Conservation (phyloP, 139 green algal genomes). For the Chlorella sp. region DNA sequence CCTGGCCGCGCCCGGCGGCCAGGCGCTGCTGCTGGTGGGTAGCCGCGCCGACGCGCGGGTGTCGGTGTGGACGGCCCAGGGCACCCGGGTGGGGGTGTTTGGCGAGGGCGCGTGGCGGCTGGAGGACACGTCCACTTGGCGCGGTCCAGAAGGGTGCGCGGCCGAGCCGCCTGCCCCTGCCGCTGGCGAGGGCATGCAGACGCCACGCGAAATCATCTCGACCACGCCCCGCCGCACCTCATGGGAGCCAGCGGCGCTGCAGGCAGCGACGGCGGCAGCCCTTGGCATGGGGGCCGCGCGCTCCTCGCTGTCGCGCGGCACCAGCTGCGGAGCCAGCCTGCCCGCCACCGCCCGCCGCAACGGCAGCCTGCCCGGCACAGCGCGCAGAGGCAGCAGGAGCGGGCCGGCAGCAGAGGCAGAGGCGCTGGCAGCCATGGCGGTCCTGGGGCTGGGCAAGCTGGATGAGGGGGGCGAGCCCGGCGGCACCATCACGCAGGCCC, state of each 20-base stretch:
- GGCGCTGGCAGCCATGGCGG: no score
- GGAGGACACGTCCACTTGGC: conserved; percentile 45
- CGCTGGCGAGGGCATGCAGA: not conserved
- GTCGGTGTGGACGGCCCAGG: conserved; percentile 29
- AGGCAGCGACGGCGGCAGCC: no score
- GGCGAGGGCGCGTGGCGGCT: conserved; percentile 62
- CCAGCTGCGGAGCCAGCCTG: not conserved
- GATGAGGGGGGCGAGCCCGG: no score
- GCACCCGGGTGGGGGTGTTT: conserved; percentile 57
- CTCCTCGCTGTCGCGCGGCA: not conserved
- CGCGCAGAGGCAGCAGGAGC: not conserved
- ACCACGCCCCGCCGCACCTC: not conserved
- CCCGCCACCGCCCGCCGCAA: not conserved
- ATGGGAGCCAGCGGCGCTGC: not conserved
- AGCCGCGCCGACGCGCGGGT: not conserved
- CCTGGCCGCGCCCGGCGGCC: not conserved
- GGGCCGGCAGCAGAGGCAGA: no score
- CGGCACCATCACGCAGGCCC: no score
- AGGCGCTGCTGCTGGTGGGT: conserved; percentile 57
- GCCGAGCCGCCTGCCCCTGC: not conserved
- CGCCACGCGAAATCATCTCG: conserved; percentile 1
- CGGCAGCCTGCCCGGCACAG: no score
- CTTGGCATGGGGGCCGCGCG: no score
- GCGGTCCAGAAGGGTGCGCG: conserved; percentile 34
- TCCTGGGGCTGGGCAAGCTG: no score